phyloP scores from a whole-genome alignment of 176 grass and related monocot genomes.

The Triticum aestivum region DNA sequence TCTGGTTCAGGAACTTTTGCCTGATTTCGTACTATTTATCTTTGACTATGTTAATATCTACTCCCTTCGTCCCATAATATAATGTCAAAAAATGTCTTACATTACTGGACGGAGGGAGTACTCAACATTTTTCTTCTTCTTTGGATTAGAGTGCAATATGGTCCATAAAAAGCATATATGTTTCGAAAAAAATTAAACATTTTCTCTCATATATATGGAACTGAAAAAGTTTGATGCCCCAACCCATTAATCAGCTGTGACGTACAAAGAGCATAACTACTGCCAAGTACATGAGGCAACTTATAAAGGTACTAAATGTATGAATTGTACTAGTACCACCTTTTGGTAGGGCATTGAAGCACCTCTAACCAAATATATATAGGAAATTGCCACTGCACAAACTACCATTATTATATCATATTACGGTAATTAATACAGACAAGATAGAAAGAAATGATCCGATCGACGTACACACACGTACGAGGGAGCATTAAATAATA shows the following conservation, averaged over 20 bases:
- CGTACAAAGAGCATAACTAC: constrained; percentile 9
- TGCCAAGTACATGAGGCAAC: background rate
- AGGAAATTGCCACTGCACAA: constrained; percentile 29
- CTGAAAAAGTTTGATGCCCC: background rate
- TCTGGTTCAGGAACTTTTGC: background rate
- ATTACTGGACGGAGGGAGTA: too few relatives aligned
- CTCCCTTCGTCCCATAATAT: too few relatives aligned
- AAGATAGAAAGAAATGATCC: constrained; percentile 28
- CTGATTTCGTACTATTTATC: background rate
- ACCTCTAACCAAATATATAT: constrained; percentile 7
- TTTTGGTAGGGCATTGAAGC: background rate
- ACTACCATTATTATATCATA: constrained; percentile 54
- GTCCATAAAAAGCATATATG: background rate
- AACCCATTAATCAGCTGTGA: background rate
- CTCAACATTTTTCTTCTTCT: background rate
- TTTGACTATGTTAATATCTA: background rate
- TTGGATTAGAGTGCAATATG: background rate
- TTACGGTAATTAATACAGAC: constrained; percentile 39
- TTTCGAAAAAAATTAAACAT: background rate
- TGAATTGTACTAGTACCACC: background rate
- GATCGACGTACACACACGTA: constrained; percentile 9
- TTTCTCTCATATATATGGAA: background rate
- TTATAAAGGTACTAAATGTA: background rate
- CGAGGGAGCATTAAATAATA: constrained; percentile 14
- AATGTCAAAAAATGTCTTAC: too few relatives aligned